Evolutionary conservation across 495 filamentous ascomycete species (phyloP), one percentile per base, ranked within the genome.

Genomic region (Penicillium nucicola): DNA sequence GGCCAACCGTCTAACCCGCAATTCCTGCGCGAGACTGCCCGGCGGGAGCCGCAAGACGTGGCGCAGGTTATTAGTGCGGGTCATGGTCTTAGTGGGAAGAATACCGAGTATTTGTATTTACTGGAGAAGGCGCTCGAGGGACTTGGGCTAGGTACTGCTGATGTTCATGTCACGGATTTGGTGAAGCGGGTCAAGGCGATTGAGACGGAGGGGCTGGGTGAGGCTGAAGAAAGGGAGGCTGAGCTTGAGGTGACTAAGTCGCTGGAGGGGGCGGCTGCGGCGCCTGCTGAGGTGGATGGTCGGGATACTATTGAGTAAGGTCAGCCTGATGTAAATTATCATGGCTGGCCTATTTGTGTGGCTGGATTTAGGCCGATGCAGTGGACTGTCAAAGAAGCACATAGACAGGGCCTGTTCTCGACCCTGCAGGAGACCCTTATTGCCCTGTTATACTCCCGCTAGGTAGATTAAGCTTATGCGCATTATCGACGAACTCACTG

Each of bases 1-100:
- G 95, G 95, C 10, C 88, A 92, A 3, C 95, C 95, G 0, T 79
- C 81, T 13, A 99, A 99, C 60, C 89, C 92, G 41, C 95, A 97
- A 61, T 99, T 99, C 65, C 75, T 91, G 32, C 67, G 71, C 13
- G 68, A 75, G 2, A 56, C 58, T 0, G 89, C 88, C 0, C 83
- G 79, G 7, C 90, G 93, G 53, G 82, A 92, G 36, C 90, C 88
- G 5, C 80, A 92, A 61, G 74, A 77, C 42, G 83, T 99, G 42
- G 95, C 93, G 33, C 79, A 85, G 67, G 88, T 92, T 62, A 97
- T 99, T 55, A 81, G 82, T 59, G 75, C 74, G 37, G 85, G 86
- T 52, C 65, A 69, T 28, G 95, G 95, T 0, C 87, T 90, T 33
- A 97, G 92, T 67, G 95, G 95, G 1, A 82, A 86, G 63, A 97